Conservation (phyloP, 2,329 filamentous ascomycete genomes). For the Tolypocladium nubicola region DNA sequence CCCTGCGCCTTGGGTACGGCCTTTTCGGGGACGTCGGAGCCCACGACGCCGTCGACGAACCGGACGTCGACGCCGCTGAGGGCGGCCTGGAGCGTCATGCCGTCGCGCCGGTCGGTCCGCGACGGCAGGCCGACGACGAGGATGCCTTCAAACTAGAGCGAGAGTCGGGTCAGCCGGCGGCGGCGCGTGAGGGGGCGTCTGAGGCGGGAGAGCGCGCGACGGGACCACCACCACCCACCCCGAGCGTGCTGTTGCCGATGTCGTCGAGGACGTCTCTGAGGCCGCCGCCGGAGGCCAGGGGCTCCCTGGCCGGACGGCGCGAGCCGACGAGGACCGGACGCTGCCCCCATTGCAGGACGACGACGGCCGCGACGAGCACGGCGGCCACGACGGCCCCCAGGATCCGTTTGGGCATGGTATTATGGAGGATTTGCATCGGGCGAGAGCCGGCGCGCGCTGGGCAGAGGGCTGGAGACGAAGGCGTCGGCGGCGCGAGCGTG, state of each 20-base stretch:
- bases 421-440: neutral
- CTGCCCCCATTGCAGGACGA: neutral
- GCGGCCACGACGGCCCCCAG: neutral
- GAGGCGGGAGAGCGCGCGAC: neutral
- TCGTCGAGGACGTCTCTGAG: neutral
- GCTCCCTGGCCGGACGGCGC: neutral
- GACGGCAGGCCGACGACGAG: slow-evolving; percentile 40
- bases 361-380: neutral
- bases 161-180: neutral
- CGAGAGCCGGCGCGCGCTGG: neutral
- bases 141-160: slow-evolving; percentile 37
- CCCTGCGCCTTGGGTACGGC: slow-evolving; percentile 21
- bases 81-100: slow-evolving; percentile 34
- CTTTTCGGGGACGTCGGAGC: slow-evolving; percentile 24
- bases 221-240: neutral
- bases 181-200: neutral
- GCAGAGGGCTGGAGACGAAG: neutral
- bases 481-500: neutral
- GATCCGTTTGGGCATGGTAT: neutral
- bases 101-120: slow-evolving; percentile 39
- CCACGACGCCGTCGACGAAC: slow-evolving; percentile 34
- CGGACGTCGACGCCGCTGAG: slow-evolving; percentile 32
- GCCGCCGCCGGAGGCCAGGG: neutral
- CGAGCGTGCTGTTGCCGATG: slow-evolving; percentile 1
- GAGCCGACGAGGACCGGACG: neutral